phyloP scores from a whole-genome alignment of 495 filamentous ascomycete species.

The Aspergillus homomorphus region DNA sequence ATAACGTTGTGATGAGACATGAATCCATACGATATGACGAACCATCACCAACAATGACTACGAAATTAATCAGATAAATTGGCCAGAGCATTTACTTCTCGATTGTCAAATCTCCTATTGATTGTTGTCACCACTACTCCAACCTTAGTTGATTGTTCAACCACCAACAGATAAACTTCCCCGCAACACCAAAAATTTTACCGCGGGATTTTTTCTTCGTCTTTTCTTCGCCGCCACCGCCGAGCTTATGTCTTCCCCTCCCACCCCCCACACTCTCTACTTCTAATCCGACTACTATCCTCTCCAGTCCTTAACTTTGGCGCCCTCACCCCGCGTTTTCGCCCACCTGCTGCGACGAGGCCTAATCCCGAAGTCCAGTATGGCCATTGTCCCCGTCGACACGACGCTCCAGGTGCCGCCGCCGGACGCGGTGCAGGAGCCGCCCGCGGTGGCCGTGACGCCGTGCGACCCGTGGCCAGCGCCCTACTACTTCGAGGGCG shows the following conservation, averaged over 20 bases:
- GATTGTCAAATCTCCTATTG: no score
- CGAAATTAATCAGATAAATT: no score
- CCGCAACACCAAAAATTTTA: not conserved
- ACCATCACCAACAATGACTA: no score
- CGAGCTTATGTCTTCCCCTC: not conserved
- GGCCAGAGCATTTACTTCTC: no score
- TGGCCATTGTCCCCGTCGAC: constrained; percentile 55
- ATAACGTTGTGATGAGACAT: no score
- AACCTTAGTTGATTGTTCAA: no score
- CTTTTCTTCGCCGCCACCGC: not conserved
- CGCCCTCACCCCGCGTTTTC: constrained; percentile 57
- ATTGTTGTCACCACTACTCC: no score
- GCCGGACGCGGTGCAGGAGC: constrained; percentile 32
- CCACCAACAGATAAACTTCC: not conserved
- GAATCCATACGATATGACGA: no score
- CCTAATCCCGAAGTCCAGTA: constrained; percentile 42
- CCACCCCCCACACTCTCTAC: not conserved
- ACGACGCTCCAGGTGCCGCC: constrained; percentile 30
- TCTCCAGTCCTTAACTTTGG: constrained; percentile 39
- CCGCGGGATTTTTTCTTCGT: not conserved
- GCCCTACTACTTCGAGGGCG: constrained; percentile 73
- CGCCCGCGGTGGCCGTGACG: constrained; percentile 56
- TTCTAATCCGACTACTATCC: not conserved
- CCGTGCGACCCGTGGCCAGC: constrained; percentile 55
- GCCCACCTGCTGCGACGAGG: constrained; percentile 58